Evolutionary conservation across 306 rosid genomes (phyloP).

Genomic region (Argentina anserina): DNA sequence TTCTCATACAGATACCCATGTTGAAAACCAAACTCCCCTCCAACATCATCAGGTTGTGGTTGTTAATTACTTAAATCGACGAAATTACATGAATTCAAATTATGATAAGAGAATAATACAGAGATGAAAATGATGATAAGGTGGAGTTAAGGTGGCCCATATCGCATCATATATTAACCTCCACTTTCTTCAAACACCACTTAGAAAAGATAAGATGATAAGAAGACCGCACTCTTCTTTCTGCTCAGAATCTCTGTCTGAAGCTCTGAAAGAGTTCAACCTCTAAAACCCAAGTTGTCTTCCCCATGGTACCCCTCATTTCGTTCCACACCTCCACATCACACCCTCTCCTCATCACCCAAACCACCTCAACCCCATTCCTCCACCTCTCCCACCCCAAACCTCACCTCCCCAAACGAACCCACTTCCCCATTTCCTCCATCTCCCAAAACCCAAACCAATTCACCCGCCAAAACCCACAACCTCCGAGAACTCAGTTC

Average conservation of each 20-base stretch:
- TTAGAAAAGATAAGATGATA: constrained; percentile 21
- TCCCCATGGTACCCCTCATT: constrained; percentile 48
- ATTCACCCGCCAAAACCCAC: constrained; percentile 23
- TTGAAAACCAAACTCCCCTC: no score
- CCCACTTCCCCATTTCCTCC: constrained; percentile 24
- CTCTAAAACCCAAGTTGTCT: background rate
- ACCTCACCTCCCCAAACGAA: constrained; percentile 28
- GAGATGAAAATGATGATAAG: background rate
- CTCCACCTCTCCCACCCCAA: constrained; percentile 33
- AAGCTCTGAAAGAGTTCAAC: background rate
- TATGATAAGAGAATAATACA: no score
- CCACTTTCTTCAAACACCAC: background rate
- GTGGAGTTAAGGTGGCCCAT: background rate
- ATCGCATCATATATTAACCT: background rate
- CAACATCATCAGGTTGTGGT: no score
- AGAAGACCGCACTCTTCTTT: background rate
- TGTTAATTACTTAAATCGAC: no score
- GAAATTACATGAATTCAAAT: no score
- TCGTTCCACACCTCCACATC: constrained; percentile 26
- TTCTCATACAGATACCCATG: no score
- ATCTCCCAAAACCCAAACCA: constrained; percentile 37
- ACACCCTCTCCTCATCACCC: constrained; percentile 20
- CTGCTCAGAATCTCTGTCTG: background rate
- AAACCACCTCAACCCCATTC: constrained; percentile 18
- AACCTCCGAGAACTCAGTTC: constrained; percentile 57